phyloP scores from a whole-genome alignment of 805 yeast genomes.

The Candida parachauliodes region DNA sequence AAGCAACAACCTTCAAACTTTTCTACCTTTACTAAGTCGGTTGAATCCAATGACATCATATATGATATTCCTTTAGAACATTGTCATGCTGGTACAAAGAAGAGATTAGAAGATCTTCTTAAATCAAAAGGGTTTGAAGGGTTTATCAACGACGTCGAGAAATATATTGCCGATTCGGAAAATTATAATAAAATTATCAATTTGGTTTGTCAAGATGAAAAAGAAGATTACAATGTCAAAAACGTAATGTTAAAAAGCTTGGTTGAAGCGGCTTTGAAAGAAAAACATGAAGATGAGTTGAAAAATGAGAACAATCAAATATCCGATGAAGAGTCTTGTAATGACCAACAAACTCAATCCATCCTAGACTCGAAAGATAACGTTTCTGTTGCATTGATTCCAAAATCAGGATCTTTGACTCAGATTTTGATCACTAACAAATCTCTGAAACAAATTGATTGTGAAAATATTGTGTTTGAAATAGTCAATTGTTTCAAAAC shows the following conservation, averaged over 20 bases:
- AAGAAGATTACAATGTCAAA: conserved; percentile 15
- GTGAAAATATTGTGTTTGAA: conserved; percentile 27
- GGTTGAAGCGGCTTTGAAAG: conserved; percentile 9
- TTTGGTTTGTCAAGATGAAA: conserved; percentile 10
- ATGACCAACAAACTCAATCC: background rate
- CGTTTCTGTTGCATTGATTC: conserved; percentile 21
- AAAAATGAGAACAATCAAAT: background rate
- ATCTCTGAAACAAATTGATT: conserved; percentile 22
- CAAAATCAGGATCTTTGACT: conserved; percentile 29
- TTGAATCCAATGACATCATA: conserved; percentile 12
- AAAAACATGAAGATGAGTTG: conserved; percentile 3
- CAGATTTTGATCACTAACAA: conserved; percentile 30
- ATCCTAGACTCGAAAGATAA: conserved; percentile 7
- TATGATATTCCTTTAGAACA: conserved; percentile 25
- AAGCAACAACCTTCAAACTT: background rate
- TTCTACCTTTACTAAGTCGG: background rate
- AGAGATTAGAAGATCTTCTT: conserved; percentile 16
- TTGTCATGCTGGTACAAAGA: conserved; percentile 14
- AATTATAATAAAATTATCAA: conserved; percentile 20
- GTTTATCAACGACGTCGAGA: conserved; percentile 16
- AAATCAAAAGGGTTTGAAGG: conserved; percentile 14
- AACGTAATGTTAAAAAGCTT: conserved; percentile 22
- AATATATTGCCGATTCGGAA: conserved; percentile 18
- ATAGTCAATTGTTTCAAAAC: conserved; percentile 27
- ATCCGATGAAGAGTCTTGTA: background rate